Conservation (phyloP, 2,329 filamentous ascomycete species). For the Fusarium sp. region DNA sequence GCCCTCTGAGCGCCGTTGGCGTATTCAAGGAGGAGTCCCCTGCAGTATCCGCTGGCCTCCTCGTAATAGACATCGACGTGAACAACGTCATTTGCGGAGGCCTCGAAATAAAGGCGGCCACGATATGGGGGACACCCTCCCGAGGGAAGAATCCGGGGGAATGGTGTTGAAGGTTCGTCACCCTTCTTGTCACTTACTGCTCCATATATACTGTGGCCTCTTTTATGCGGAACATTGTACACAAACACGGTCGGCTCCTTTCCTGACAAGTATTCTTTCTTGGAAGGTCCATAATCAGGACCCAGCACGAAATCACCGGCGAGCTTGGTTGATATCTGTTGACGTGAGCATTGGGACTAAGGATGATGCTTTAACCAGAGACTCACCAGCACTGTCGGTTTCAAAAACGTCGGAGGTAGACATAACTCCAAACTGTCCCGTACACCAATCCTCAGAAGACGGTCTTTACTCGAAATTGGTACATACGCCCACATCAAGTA, state of each 20-base stretch:
- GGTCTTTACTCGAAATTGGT: background rate
- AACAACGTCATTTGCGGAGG: background rate
- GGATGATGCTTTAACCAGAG: background rate
- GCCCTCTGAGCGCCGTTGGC: background rate
- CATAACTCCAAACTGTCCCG: background rate
- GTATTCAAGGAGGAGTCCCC: background rate
- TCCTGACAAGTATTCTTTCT: background rate
- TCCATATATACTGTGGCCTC: background rate
- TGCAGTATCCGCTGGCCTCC: background rate
- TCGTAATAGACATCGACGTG: background rate
- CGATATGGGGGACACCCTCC: background rate
- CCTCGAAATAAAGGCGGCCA: background rate
- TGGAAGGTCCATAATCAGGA: background rate
- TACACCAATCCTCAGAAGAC: background rate
- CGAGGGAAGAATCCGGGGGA: background rate
- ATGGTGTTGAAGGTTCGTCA: background rate
- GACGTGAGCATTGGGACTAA: background rate
- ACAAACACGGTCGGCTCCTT: background rate
- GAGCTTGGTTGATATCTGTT: background rate
- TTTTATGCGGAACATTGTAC: background rate
- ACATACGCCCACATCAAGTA: background rate
- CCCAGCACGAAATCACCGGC: background rate
- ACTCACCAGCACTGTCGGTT: background rate
- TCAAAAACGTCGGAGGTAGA: background rate
- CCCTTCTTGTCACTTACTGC: background rate